phyloP scores from a whole-genome alignment of 169 alveolate genomes.

The Plasmodium berghei region DNA sequence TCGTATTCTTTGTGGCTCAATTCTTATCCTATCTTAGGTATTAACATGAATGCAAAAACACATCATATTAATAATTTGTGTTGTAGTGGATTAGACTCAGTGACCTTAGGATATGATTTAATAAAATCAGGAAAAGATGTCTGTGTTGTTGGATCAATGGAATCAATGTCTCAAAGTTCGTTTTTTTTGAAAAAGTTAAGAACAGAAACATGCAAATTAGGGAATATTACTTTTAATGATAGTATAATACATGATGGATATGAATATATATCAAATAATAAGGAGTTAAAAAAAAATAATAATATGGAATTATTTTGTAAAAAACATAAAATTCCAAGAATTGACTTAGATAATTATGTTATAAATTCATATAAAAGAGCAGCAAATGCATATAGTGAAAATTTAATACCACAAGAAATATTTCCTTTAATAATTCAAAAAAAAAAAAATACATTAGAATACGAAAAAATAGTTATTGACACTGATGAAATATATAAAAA shows the following conservation, averaged over 20 bases:
- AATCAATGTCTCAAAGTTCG: slow-evolving; percentile 81
- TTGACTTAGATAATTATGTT: slow-evolving; percentile 79
- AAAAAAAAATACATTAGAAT: slow-evolving; percentile 22
- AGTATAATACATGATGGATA: slow-evolving; percentile 77
- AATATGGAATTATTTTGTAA: slow-evolving; percentile 72
- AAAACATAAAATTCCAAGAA: slow-evolving; percentile 75
- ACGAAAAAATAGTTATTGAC: slow-evolving; percentile 21
- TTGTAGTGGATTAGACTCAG: slow-evolving; percentile 81
- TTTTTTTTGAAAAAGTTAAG: slow-evolving; percentile 79
- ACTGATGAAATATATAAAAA: slow-evolving; percentile 49
- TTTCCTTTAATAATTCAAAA: slow-evolving; percentile 75
- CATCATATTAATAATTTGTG: slow-evolving; percentile 77
- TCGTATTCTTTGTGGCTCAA: not conserved
- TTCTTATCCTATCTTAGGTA: slow-evolving; percentile 43
- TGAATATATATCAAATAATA: slow-evolving; percentile 37
- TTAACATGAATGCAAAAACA: slow-evolving; percentile 64
- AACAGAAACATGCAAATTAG: slow-evolving; percentile 77
- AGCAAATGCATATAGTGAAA: slow-evolving; percentile 82
- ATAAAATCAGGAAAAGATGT: slow-evolving; percentile 77
- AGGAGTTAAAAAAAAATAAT: slow-evolving; percentile 63
- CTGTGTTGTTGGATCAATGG: slow-evolving; percentile 79
- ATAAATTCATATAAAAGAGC: slow-evolving; percentile 77
- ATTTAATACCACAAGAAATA: slow-evolving; percentile 81
- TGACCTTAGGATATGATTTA: slow-evolving; percentile 75
- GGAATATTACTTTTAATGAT: slow-evolving; percentile 77